These are phyloP conservation scores for Leptographium wingfieldii DNA, from an alignment of 2,329 filamentous ascomycete genomes.

Conservation along the genomic window DNA sequence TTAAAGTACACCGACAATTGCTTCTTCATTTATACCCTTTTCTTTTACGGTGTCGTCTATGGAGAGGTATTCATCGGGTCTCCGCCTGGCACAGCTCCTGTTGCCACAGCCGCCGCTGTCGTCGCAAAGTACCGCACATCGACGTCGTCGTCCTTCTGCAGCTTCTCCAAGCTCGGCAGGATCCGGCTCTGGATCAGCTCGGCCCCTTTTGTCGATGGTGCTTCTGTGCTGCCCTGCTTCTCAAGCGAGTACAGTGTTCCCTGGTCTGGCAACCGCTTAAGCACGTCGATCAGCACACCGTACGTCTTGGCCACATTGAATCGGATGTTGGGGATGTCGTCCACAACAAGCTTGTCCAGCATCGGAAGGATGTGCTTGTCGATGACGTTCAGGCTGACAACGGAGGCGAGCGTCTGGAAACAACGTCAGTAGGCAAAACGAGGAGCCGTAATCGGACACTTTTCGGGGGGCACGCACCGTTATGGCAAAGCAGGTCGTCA, in stretches of 20 bases:
- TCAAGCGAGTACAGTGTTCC: slow-evolving; percentile 78
- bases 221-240: slow-evolving; percentile 53
- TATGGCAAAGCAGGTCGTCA: slow-evolving; percentile 99
- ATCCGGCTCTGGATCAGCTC: slow-evolving; percentile 79
- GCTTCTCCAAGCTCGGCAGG: slow-evolving; percentile 80
- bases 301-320: slow-evolving; percentile 99
- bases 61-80: slow-evolving; percentile 55
- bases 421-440: not conserved
- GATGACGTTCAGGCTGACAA: slow-evolving; percentile 88
- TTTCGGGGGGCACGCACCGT: slow-evolving; percentile 54
- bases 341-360: slow-evolving; percentile 82
- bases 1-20: slow-evolving; percentile 1
- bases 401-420: slow-evolving; percentile 73
- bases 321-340: slow-evolving; percentile 96
- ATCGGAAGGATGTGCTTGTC: slow-evolving; percentile 89
- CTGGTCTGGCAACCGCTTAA: slow-evolving; percentile 79
- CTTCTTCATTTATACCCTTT: slow-evolving; percentile 20
- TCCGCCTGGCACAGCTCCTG: slow-evolving; percentile 31
- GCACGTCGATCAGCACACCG: slow-evolving; percentile 73
- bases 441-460: not conserved
- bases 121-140: slow-evolving; percentile 97
- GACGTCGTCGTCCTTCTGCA: slow-evolving; percentile 94
- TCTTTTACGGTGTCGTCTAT: slow-evolving; percentile 32
- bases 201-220: slow-evolving; percentile 58
- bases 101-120: slow-evolving; percentile 58